Evolutionary conservation across 257 asterid genomes (phyloP).

Genomic region (Lycium barbarum): DNA sequence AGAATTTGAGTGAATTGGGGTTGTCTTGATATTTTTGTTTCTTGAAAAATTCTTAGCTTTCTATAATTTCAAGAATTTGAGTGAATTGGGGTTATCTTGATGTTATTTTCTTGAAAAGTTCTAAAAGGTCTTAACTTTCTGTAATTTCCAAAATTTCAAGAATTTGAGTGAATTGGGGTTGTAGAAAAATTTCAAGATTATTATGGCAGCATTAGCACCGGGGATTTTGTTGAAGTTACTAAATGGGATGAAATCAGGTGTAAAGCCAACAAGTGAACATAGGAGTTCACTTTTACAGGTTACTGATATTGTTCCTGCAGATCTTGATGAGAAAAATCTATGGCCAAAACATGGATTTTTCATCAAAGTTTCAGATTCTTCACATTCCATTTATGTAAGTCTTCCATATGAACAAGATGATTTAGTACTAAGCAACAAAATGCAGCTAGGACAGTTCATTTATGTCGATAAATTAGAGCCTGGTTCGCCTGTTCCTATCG

Average conservation of each 20-base stretch:
- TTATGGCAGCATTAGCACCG: slow-evolving; percentile 88
- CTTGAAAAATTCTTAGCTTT: too few species aligned
- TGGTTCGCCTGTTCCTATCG: slow-evolving; percentile 87
- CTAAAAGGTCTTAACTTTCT: not conserved
- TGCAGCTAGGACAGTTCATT: slow-evolving; percentile 86
- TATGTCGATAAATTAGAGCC: slow-evolving; percentile 82
- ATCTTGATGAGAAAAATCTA: slow-evolving; percentile 84
- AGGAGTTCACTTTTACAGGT: slow-evolving; percentile 85
- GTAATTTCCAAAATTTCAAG: too few species aligned
- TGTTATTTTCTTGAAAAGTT: not conserved
- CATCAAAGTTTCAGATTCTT: slow-evolving; percentile 84
- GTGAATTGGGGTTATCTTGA: not conserved
- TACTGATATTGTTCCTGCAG: slow-evolving; percentile 90
- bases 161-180: too few species aligned
- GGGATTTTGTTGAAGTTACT: slow-evolving; percentile 80
- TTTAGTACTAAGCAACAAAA: slow-evolving; percentile 86
- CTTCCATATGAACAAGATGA: slow-evolving; percentile 89
- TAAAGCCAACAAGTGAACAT: slow-evolving; percentile 83
- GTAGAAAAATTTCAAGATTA: slow-evolving; percentile 25
- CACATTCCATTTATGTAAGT: slow-evolving; percentile 81
- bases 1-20: too few species aligned
- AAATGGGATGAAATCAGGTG: slow-evolving; percentile 75
- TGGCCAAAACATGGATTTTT: slow-evolving; percentile 85
- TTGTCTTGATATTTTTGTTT: too few species aligned
- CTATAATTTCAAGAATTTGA: too few species aligned